Base-by-base conservation (phyloP, 768 basidiomycete genomes). In the Fomitopsis pulvina region DNA sequence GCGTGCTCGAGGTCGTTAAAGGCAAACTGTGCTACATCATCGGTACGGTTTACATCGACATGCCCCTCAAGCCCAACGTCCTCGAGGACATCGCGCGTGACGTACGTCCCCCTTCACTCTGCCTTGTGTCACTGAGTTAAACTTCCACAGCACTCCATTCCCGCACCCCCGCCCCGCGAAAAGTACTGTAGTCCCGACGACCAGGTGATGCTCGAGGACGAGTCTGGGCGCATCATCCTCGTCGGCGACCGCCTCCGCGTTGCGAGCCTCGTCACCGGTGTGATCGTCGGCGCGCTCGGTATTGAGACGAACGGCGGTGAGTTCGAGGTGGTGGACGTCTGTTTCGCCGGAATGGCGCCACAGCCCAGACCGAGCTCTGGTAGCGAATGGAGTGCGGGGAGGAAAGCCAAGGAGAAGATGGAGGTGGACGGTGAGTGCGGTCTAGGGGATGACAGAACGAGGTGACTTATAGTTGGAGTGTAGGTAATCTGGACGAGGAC, bases 1-100 rank as follows among this genome's bases (percentile, higher is more conserved):
- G 90, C 26, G 87, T 95, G 2, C 80, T 96, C 3, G 95, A 98
- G 51, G 85, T 98, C 7, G 71, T 82, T 41, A 88, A 91, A 58
- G 85, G 86, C 1, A 73, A 86, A 59, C 71, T 95, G 48, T 96
- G 92, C 66, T 97, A 86, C 66, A 78, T 98, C 53, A 72, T 96
- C 47, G 96, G 96, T 3, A 99, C 96, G 0, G 84, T 97, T 5
- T 99, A 97, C 66, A 86, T 98, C 83, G 93, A 99, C 52, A 99
- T 99, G 96, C 91, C 93, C 8, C 74, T 98, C 45, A 99, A 99
- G 62, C 95, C 95, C 0, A 98, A 97, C 61, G 89, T 99, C n/a
- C 76, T 99, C 54, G 87, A 92, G 59, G 96, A 99, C 55, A 79
- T 98, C 56, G 92, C 85, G 21, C 78, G 89, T 64, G 93, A 99